Base-by-base conservation (phyloP, 768 basidiomycete species). In the Podaxis sp. region DNA sequence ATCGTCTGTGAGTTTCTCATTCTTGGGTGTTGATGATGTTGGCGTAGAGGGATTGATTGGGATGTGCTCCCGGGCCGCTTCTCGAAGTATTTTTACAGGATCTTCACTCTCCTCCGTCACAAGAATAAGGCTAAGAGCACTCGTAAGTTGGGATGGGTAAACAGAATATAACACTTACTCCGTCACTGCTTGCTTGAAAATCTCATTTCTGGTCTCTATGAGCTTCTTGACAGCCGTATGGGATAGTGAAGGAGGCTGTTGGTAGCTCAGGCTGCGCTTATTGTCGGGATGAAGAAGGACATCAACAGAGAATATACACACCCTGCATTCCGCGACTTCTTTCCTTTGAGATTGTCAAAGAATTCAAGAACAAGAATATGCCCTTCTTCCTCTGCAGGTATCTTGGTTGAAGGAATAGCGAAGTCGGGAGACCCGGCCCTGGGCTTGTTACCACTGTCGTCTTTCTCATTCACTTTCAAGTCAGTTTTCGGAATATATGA, bases 401-500 rank as follows among this genome's bases (percentile, higher is more conserved):
- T 18, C 42, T 25, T 27, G 21, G 46, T 80, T 79, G 66, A 47
- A 85, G 83, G 63, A 80, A 84, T 59, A 81, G 81, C 23, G 72
- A 76, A 65, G 69, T 74, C 48, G 42, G 56, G 59, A 23, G 59
- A 60, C 13, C 35, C 53, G 3, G 51, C 38, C 11, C 59, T 54
- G 27, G 21, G 59, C 27, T 53, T 38, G 57, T 38, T 25, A 50
- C 58, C 18, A 25, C 61, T 53, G 57, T 67, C 50, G 46, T 62
- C 18, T 13, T 56, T 61, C 59, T 63, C 65, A 16, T 88, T 80
- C 56, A 88, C 77, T 54, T 82, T 82, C 11, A 91, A 71, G 48
- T 89, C 81, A 50, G 82, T 78, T 32, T 76, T 72, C 57, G 89
- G 85, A 63, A 89, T 87, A 68, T 94, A 95, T 5, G 91, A 87